Evolutionary conservation across 2,329 filamentous ascomycete species (phyloP), one percentile per base, ranked within the genome.

Genomic region (Diaporthe sp.): DNA sequence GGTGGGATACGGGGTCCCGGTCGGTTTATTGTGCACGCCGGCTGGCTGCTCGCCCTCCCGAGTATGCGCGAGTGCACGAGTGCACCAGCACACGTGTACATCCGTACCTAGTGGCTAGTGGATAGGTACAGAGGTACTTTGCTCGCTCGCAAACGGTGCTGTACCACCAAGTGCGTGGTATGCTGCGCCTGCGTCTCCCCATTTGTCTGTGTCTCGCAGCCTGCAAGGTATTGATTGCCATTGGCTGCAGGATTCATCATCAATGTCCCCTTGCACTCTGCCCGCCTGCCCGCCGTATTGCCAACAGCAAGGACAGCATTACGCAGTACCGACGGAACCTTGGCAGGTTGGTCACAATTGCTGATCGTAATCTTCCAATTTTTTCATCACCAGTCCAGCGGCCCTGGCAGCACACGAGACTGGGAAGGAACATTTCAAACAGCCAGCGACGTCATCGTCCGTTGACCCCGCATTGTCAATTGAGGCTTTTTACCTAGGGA

Each of bases 301-400:
- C 55, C 15, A n/a, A 22, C 8, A 3, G n/a, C 13, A 25, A 44
- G 58, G 25, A 31, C 42, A 28, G 37, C n/a, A 39, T 39, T n/a
- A 25, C 19, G 57, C 34, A 39, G 34, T 17, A 25, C 22, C n/a
- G 12, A 61, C 19, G 3, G 2, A 31, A 67, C 28, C 58, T 67
- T 68, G 62, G 46, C 62, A 68, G 62, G 44, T 37, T 39, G 62
- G 62, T 17, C 62, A 51, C 28, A 68, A 39, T 68, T 68, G 62
- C 46, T 68, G 62, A 68, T 68, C 62, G 12, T 22, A 68, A 68
- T 68, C 62, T 68, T 68, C 17, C 44, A 34, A 8, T 49, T 51
- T 65, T 19, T 34, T 15, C 42, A 25, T 61, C n/a, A 8, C 58
- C 58, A 59, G 57, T 6, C 10, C 17, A 46, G 13, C 58, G 19